Conservation (phyloP, 768 basidiomycete genomes). For the Boletus subcaerulescens region DNA sequence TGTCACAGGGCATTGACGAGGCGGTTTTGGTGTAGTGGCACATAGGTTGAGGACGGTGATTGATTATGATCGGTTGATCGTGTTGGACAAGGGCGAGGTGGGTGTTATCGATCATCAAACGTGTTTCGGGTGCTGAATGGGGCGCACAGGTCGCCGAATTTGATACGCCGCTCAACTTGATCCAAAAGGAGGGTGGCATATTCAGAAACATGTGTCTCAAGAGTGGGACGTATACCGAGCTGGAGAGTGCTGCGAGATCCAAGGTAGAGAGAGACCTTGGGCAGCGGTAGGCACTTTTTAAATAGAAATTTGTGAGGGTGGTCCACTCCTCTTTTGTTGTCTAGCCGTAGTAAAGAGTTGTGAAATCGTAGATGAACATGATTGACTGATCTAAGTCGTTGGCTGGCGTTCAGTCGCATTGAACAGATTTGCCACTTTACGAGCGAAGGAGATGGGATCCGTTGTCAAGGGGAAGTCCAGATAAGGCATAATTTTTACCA, state of each 20-base stretch:
- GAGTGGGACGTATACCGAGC: slow-evolving; percentile 61
- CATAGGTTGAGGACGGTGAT: slow-evolving; percentile 76
- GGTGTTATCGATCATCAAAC: background rate
- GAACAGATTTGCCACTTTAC: too few relatives aligned
- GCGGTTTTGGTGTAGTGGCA: slow-evolving; percentile 41
- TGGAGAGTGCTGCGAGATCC: slow-evolving; percentile 57
- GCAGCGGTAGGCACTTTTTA: background rate
- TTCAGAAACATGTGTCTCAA: slow-evolving; percentile 69
- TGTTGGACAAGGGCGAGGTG: slow-evolving; percentile 54
- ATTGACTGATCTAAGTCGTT: too few relatives aligned
- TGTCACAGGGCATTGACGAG: slow-evolving; percentile 1
- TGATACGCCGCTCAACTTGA: slow-evolving; percentile 69
- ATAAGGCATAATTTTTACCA: too few relatives aligned
- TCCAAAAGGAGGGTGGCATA: slow-evolving; percentile 58
- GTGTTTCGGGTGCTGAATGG: background rate
- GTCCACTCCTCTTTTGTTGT: too few relatives aligned
- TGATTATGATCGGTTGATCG: slow-evolving; percentile 76
- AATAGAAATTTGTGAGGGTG: too few relatives aligned
- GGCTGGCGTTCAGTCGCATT: too few relatives aligned
- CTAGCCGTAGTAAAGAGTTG: too few relatives aligned
- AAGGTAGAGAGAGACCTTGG: slow-evolving; percentile 23
- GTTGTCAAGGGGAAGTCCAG: too few relatives aligned
- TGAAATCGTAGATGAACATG: too few relatives aligned
- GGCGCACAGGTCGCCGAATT: slow-evolving; percentile 51
- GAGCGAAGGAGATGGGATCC: too few relatives aligned